Evolutionary conservation across 2,329 filamentous ascomycete species (phyloP), one percentile per base, ranked within the genome.

Genomic region (Trichophyton benhamiae): DNA sequence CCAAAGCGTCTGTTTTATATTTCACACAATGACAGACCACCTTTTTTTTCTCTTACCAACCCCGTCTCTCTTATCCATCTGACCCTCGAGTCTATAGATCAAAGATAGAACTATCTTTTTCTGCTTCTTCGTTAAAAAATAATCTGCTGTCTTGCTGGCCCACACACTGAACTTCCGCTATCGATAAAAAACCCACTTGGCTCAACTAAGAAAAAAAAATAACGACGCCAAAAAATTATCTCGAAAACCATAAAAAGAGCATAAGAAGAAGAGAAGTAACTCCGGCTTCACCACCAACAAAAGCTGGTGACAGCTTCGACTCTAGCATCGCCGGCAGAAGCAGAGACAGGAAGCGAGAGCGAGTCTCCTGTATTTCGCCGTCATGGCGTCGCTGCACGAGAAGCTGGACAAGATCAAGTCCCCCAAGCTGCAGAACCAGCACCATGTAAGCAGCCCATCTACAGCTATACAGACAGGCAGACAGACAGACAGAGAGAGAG

Each of bases 381-480:
- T 68, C 68, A 80, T 80, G 78, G 74, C 75, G 77, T 84, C 84
- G 75, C 78, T 97, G 71, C 85, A 88, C 74, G 92, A 96, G 80
- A 95, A 91, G 80, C 84, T 99, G 74, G 89, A 92, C 79, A 96
- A 95, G 83, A 96, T 97, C 75, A 89, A 94, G 77, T 94, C 89
- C 72, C 94, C 94, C 61, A 96, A 95, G 76, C 84, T 96, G 70
- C 89, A 97, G 76, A 96, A 89, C 74, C 91, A 96, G 78, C 86
- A 95, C 75, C 90, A 91, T 83, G 91, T 94, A 78, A 67, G 79
- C 73, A 49, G 30, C 7, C 46, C 27, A 36, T n/a, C 15, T 8
- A n/a, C 52, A n/a, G 3, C n/a, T 36, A n/a, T 38, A 38, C 33
- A 38, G 33, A 38, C 33, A 0, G 4, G 2, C 27, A 46, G 57